Evolutionary conservation across 2,329 filamentous ascomycete species (phyloP).

Genomic region (Hymenoscyphus salicellus): DNA sequence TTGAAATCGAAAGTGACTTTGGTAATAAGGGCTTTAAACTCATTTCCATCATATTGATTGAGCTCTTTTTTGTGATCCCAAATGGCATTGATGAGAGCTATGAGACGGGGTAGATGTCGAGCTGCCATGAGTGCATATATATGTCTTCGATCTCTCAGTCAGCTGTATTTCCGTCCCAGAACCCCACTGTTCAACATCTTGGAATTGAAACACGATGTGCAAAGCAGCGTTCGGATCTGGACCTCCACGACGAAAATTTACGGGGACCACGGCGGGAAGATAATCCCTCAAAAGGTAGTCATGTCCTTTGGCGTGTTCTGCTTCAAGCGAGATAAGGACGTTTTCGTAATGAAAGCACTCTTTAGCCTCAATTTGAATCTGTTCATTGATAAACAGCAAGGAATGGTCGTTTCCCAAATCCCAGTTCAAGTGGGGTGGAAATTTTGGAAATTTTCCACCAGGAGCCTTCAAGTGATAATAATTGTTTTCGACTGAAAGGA

Average conservation of each 20-base stretch:
- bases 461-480: neutral
- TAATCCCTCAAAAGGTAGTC: neutral
- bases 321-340: neutral
- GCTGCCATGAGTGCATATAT: neutral
- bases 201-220: neutral
- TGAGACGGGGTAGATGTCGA: neutral
- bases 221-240: neutral
- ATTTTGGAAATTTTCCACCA: neutral
- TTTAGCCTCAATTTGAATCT: neutral
- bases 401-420: neutral
- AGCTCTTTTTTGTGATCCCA: neutral
- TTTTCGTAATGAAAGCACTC: neutral
- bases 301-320: accelerated
- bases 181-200: neutral
- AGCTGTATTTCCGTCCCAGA: neutral
- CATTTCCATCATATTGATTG: neutral
- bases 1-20: neutral
- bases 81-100: neutral
- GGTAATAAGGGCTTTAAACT: neutral
- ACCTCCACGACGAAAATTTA: neutral
- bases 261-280: neutral
- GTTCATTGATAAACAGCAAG: neutral
- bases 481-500: neutral
- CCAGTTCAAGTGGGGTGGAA: neutral
- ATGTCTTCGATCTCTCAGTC: neutral